Evolutionary conservation across 1,139 yeast genomes (phyloP).

Genomic region (Debaryomyces subglobosus): DNA sequence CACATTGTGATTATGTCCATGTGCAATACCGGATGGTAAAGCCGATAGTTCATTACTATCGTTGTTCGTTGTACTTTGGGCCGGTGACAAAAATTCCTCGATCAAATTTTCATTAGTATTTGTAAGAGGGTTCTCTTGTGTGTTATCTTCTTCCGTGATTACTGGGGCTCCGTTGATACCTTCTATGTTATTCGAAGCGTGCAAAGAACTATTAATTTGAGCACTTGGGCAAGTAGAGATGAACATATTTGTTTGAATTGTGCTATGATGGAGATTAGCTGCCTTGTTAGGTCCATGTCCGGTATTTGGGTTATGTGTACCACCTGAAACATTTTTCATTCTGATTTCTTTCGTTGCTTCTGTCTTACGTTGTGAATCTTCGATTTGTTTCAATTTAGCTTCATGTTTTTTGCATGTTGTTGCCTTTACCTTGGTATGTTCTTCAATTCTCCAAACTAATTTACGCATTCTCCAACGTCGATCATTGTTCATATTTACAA

Average conservation of each 20-base stretch:
- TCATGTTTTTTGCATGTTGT: slow-evolving; percentile 60
- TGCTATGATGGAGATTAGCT: slow-evolving; percentile 40
- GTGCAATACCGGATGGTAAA: background rate
- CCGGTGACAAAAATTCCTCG: slow-evolving; percentile 30
- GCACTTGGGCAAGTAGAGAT: slow-evolving; percentile 16
- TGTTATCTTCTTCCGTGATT: background rate
- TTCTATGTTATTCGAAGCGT: background rate
- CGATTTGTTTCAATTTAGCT: slow-evolving; percentile 48
- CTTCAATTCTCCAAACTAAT: slow-evolving; percentile 89
- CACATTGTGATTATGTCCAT: background rate
- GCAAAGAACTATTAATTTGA: background rate
- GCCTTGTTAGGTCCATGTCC: slow-evolving; percentile 12
- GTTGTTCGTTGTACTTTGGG: background rate
- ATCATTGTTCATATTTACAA: slow-evolving; percentile 51
- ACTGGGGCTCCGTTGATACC: slow-evolving; percentile 1
- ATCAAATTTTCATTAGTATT: slow-evolving; percentile 31
- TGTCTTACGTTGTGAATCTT: slow-evolving; percentile 42
- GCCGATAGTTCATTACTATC: background rate
- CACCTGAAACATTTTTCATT: slow-evolving; percentile 9
- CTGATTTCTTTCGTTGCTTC: slow-evolving; percentile 17
- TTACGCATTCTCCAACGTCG: slow-evolving; percentile 94
- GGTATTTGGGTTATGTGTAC: slow-evolving; percentile 8
- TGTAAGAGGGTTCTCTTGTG: background rate
- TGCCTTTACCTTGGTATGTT: slow-evolving; percentile 63
- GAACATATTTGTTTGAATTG: slow-evolving; percentile 36